Evolutionary conservation across 2,329 filamentous ascomycete genomes (phyloP), one percentile per base, ranked within the genome.

Genomic region (Harringtonia aguacate): DNA sequence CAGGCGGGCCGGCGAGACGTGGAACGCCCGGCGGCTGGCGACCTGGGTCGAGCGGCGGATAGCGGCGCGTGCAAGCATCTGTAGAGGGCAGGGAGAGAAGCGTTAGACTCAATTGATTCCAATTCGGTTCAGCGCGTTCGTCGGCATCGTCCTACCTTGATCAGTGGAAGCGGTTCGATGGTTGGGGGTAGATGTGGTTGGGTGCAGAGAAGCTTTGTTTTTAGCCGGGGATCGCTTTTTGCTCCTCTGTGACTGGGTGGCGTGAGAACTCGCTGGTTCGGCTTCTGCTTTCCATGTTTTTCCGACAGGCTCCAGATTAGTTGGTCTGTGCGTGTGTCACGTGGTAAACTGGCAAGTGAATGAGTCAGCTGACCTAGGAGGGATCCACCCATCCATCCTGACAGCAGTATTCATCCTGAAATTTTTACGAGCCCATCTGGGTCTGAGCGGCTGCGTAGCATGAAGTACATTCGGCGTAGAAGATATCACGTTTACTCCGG

Each of bases 21-120:
- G 84, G 83, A 98, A 95, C 71, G 84, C 87, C 68, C 92, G 89
- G 73, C 88, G 87, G 76, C 82, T 77, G 50, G 53, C 53, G 48
- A 56, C 50, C 49, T 70, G 79, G n/a, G n/a, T n/a, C 63, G 81
- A 78, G 61, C 77, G 66, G 64, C 75, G 68, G 56, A 69, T 63
- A 57, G 65, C 67, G 65, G 73, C 75, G 62, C 77, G 76, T 69
- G 86, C 77, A 67, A 92, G 73, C 88, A 95, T 95, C 86, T 94
- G 60, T 3, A 27, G 36, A 31, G 13, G 24, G 14, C 15, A 34
- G 22, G 9, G 18, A 15, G 13, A 15, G 10, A 39, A 24, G 21
- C 28, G 24, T 27, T 27, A n/a, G n/a, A n/a, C n/a, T n/a, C 28
- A n/a, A 33, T 10, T n/a, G 31, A 33, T n/a, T 33, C 15, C 9